Percentiles rank a stretch among this genome's conserved stretches.
Evolutionary conservation across 2,329 filamentous ascomycete genomes (phyloP).

Genomic region (Elsinoe fawcettii): DNA sequence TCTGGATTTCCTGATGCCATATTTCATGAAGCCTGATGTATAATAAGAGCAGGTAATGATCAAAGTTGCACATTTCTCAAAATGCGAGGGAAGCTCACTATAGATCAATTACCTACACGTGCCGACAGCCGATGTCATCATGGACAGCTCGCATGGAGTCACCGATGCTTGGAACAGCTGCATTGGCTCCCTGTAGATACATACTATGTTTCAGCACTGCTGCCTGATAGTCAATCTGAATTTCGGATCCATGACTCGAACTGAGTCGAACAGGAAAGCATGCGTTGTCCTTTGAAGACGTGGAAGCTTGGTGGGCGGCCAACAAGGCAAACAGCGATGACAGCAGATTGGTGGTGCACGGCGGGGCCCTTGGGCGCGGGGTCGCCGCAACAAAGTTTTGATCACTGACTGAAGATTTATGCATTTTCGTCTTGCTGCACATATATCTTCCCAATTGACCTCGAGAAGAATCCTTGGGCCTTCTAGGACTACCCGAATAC

Average conservation of each 20-base stretch:
- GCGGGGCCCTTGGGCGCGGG: slow-evolving; percentile 1
- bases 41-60: too few relatives aligned
- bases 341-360: not conserved
- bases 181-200: not conserved
- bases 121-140: slow-evolving; percentile 11
- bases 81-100: not conserved
- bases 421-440: not conserved
- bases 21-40: not conserved
- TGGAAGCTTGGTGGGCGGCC: not conserved
- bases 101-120: not conserved
- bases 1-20: not conserved
- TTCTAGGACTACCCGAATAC: not conserved
- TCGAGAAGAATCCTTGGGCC: not conserved
- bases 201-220: not conserved
- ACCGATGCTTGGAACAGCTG: not conserved
- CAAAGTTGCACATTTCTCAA: too few relatives aligned
- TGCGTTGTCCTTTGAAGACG: not conserved
- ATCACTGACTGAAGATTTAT: slow-evolving; percentile 4
- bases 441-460: not conserved
- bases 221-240: not conserved
- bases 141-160: not conserved
- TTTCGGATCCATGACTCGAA: not conserved
- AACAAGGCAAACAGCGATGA: not conserved
- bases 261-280: not conserved
- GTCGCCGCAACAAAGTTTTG: slow-evolving; percentile 2